Evolutionary conservation across 257 asterid species (phyloP), one percentile per base, ranked within the genome.

Genomic region (Solanum neorickii): DNA sequence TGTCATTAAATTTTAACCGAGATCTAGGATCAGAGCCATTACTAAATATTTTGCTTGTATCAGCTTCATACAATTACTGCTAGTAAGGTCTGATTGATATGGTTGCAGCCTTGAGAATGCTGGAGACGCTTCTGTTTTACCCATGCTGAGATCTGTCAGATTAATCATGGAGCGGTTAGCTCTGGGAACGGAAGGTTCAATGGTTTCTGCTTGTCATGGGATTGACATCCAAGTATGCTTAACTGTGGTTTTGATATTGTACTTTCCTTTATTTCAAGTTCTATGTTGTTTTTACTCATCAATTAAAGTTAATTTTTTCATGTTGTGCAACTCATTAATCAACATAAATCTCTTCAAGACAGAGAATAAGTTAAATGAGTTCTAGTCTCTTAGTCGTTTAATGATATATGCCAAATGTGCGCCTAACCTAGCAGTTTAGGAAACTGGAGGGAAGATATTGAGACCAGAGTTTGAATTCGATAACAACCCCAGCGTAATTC

Each of bases 121-220:
- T 88, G 98, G 98, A 75, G 99, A 96, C 86, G 89, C 86, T 72
- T 96, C 98, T 90, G 93, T 93, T 86, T 87, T 96, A 90, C 94
- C 98, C 88, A 91, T 96, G 91, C 95, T 96, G 76, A 92, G 98
- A 92, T 94, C 98, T 72, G 95, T 95, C 84, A 92, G 98, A 92
- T 89, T 94, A 89, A 88, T 82, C 86, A 88, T 95, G 90, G 97
- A 93, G 89, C 92, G 92, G 87, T 92, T 94, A 87, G 93, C 92
- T 87, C 90, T 88, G 56, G 90, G 90, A 86, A 91, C 88, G 88
- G 88, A 33, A 86, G 92, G 91, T 37, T 74, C 86, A 44, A 83
- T 75, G 84, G 83, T 77, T 88, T 88, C 94, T 83, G 87, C 91
- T 74, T 83, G 88, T 80, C 87, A 87, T 86, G 96, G 94, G 87